Evolutionary conservation across 768 basidiomycete species (phyloP), one percentile per base, ranked within the genome.

Genomic region (Boletales sp.): DNA sequence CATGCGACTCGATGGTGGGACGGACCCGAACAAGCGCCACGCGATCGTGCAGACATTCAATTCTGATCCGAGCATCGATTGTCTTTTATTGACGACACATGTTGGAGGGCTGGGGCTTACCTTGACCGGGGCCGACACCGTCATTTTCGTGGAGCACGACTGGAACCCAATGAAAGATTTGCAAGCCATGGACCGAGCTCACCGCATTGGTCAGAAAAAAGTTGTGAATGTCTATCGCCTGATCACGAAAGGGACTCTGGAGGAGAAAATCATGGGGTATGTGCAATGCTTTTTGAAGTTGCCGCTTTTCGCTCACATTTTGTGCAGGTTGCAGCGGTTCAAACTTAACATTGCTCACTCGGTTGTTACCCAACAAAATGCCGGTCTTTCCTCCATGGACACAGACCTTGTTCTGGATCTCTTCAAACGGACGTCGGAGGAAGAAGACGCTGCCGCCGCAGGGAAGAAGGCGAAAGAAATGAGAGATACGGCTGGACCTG

Each of bases 91-190:
- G 49, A 99, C 96, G 1, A 99, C 96, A 0, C 93, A 94, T 59
- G 95, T 99, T 40, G 96, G 96, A 49, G 96, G 96, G 3, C 74
- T 99, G 25, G 96, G 96, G 8, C 72, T 99, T 63, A 99, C 95
- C 17, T 72, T 99, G 56, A 99, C 96, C 0, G 95, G 96, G 18
- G 96, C 96, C 8, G 96, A 99, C 66, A 99, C 96, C 1, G 96
- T 99, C 50, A 96, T 99, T 56, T 99, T 99, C 61, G 92, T 99
- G 46, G 96, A 99, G 66, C 96, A 99, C 61, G 96, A 99, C 67
- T 99, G 96, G 96, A 99, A 99, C 67, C 96, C 96, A 8, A 96
- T 95, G 94, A 98, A 98, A 68, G 96, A 99, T 73, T 72, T 98
- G 7, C 96, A 99, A 64, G 96, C 96, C 8, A 99, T 99, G 96